Evolutionary conservation across 2,329 filamentous ascomycete species (phyloP), one percentile per base, ranked within the genome.

Genomic region (Pseudogymnoascus sp.): DNA sequence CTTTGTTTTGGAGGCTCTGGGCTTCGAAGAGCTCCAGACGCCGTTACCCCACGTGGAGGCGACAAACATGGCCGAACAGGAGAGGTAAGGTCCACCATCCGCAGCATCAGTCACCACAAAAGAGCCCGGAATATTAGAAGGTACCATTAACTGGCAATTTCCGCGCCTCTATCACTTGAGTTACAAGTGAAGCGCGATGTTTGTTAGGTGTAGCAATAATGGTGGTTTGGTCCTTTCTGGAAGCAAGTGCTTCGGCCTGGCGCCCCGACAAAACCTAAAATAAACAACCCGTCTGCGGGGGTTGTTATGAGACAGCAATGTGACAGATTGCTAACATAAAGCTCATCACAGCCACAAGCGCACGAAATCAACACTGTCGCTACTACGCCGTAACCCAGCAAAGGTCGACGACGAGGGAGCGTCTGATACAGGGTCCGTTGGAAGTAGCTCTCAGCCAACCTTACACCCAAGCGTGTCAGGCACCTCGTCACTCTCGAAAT

Each of bases 291-390:
- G 18, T 11, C n/a, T 6, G 14, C 47, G 16, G 16, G 47, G 28
- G 9, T 11, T 32, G 16, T 6, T 32, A 54, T 54, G 47, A 11
- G 47, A 6, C 47, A 54, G n/a, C 4, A 20, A 34, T 30, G 11
- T 54, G 47, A 54, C 18, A 54, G 12, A 54, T 12, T 14, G 47
- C 47, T 54, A 54, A 54, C 28, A 16, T 20, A n/a, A 54, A 34
- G 30, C 39, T 12, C 57, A 64, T 54, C 59, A 60, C 63, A 71
- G 68, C 61, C 70, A 73, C 63, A 83, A 81, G 72, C 79, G 81
- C 64, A 79, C 77, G 62, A 81, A 79, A 68, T 73, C 83, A 63
- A 79, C 81, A 54, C 76, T 81, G 63, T 79, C 81, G 34, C 71
- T 84, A 20, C 74, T 84, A 57, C 76, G 79, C 66, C 78, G 79